Percentiles rank a stretch among this genome's conserved stretches.
Evolutionary conservation across 2,329 filamentous ascomycete species (phyloP).

Genomic region (Colletotrichum sp.): DNA sequence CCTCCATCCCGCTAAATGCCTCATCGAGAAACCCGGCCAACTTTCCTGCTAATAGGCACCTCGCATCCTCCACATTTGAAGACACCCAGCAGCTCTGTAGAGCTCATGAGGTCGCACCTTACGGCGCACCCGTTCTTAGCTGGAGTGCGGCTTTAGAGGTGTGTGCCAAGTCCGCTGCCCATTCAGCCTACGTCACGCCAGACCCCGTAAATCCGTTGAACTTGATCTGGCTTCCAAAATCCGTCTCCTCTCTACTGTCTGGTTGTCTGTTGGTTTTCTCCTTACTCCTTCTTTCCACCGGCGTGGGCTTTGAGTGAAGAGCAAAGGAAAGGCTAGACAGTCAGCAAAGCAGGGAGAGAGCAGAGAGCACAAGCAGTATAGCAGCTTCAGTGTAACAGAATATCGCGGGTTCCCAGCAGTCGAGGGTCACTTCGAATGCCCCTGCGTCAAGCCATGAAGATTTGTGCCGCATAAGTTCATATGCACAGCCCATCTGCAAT

Average conservation of each 20-base stretch:
- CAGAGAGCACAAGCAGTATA: neutral
- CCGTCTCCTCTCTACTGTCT: neutral
- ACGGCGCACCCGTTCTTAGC: neutral
- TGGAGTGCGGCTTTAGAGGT: accelerated
- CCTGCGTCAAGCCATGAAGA: neutral
- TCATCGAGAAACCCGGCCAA: neutral
- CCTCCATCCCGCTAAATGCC: neutral
- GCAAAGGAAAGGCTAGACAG: neutral
- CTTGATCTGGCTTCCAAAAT: neutral
- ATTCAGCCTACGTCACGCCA: too few species aligned
- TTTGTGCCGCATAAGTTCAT: accelerated
- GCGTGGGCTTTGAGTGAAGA: neutral
- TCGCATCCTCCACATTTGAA: neutral
- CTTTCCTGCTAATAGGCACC: neutral
- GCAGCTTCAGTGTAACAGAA: neutral
- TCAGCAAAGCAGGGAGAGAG: neutral
- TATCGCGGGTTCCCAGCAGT: neutral
- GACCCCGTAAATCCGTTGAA: too few species aligned
- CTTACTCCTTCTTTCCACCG: accelerated
- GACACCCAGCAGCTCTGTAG: accelerated
- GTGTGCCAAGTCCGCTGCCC: neutral
- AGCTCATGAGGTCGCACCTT: accelerated
- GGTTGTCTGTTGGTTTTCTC: accelerated
- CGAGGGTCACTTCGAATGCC: neutral
- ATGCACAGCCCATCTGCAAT: accelerated